Conservation (phyloP, 768 basidiomycete species). For the Rhizopogon vulgaris region DNA sequence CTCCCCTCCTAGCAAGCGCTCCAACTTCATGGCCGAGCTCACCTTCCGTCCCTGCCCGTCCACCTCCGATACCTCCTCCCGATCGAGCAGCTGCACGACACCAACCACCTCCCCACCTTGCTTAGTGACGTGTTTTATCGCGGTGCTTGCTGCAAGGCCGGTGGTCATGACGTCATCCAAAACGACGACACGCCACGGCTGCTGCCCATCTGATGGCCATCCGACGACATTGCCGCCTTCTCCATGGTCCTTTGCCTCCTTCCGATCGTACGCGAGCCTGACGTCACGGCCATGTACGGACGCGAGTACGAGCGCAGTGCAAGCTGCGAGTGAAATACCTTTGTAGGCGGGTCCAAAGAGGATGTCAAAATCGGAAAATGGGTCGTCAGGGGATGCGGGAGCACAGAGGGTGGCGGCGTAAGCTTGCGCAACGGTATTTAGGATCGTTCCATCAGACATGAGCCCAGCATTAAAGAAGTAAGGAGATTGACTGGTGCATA, state of each 20-base stretch:
- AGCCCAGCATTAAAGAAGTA: constrained; percentile 98
- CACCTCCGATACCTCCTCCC: constrained; percentile 27
- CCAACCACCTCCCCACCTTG: constrained; percentile 83
- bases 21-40: constrained; percentile 82
- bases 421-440: constrained; percentile 69
- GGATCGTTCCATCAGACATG: constrained; percentile 76
- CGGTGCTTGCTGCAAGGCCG: constrained; percentile 80
- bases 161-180: constrained; percentile 97
- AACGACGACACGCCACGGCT: constrained; percentile 56
- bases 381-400: constrained; percentile 33
- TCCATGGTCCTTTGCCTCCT: constrained; percentile 94
- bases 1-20: constrained; percentile 57
- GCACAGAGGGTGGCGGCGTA: constrained; percentile 76
- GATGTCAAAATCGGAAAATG: constrained; percentile 57
- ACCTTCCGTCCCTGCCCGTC: constrained; percentile 30
- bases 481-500: constrained; percentile 62
- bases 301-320: constrained; percentile 71
- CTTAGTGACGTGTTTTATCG: constrained; percentile 64
- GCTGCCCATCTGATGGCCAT: constrained; percentile 67
- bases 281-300: constrained; percentile 58
- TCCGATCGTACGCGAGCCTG: constrained; percentile 89
- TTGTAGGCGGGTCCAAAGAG: constrained; percentile 98
- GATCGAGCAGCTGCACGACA: constrained; percentile 80
- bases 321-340: constrained; percentile 88
- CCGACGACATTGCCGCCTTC: constrained; percentile 93